Base-by-base conservation (phyloP, 192 early-diverging fungal genomes). In the Podochytrium sp. region DNA sequence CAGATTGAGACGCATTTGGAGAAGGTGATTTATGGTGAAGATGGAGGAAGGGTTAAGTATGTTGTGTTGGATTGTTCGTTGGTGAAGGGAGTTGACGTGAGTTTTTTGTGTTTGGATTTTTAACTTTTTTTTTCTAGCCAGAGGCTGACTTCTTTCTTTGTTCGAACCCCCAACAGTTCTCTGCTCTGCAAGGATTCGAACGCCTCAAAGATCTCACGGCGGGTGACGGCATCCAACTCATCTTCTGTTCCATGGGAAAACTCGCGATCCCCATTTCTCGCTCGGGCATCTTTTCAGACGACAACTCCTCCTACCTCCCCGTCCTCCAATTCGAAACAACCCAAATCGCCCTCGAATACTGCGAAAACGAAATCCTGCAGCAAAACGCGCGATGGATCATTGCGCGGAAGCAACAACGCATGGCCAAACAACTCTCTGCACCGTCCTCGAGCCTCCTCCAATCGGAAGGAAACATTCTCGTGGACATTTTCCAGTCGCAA, bases 301-400 rank as follows among this genome's bases (percentile, higher is more conserved):
- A 34, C 56, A 42, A 65, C 67, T 33, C 60, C 6, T 14, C 23
- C 20, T 50, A 59, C 23, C 83, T 84, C 35, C 75, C 79, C 38
- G 84, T 96, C 33, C 87, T 91, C 52, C 86, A 83, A 40, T 97
- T 95, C 80, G 88, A 89, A 6, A 89, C 87, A n/a, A 72, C 95
- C 14, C 91, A 96, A 75, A 90, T 93, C 65, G 91, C 95, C 2
- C 85, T 98, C 25, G 97, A 98, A 79, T 96, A 91, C 87, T 96
- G 94, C 71, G 97, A 98, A 78, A 98, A 98, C 78, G 82, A 87
- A 37, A 67, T 98, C 14, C 81, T 98, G 29, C 29, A 38, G 20
- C 33, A 38, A 55, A 55, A 29, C 52, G 7, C 52, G 0, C n/a
- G n/a, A n/a, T 47, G 7, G 43, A 47, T 47, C 52, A 23, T 0